Evolutionary conservation across 2,329 filamentous ascomycete species (phyloP).

Genomic region (Penicillium sp.): DNA sequence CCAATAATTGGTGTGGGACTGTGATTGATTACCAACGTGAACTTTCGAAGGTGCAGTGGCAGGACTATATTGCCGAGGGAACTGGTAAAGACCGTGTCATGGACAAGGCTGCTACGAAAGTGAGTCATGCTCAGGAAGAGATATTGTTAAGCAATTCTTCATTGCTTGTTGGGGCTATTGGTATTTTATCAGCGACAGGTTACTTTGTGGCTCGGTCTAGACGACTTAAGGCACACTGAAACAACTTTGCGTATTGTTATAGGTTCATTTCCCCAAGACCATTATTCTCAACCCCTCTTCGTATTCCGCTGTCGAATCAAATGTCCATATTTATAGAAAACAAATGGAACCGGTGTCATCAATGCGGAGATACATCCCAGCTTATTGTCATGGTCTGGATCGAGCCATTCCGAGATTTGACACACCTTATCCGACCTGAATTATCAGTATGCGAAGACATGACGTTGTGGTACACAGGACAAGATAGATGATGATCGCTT

Average conservation of each 20-base stretch:
- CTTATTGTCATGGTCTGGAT: background rate
- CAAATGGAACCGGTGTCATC: background rate
- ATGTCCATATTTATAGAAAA: background rate
- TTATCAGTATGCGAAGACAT: background rate
- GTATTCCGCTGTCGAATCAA: background rate
- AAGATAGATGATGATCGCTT: background rate
- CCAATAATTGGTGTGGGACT: conserved; percentile 56
- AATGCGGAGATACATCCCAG: background rate
- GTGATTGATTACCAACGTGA: conserved; percentile 55
- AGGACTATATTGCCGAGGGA: conserved; percentile 28
- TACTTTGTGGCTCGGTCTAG: conserved; percentile 10
- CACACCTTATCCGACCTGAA: background rate
- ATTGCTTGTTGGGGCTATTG: conserved; percentile 67
- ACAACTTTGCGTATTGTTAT: background rate
- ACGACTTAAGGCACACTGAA: conserved; percentile 1
- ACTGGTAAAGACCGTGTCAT: conserved; percentile 21
- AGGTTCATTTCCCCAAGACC: background rate
- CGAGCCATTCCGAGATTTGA: background rate
- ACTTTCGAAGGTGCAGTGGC: conserved; percentile 29
- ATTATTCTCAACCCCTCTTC: background rate
- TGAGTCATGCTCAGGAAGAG: conserved; percentile 37
- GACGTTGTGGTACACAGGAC: background rate
- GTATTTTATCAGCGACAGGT: conserved; percentile 59
- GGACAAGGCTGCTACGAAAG: conserved; percentile 22
- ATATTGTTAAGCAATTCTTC: conserved; percentile 29